These are phyloP conservation scores for Alternaria consortialis DNA, from an alignment of 2,329 filamentous ascomycete species.

Conservation along the genomic window DNA sequence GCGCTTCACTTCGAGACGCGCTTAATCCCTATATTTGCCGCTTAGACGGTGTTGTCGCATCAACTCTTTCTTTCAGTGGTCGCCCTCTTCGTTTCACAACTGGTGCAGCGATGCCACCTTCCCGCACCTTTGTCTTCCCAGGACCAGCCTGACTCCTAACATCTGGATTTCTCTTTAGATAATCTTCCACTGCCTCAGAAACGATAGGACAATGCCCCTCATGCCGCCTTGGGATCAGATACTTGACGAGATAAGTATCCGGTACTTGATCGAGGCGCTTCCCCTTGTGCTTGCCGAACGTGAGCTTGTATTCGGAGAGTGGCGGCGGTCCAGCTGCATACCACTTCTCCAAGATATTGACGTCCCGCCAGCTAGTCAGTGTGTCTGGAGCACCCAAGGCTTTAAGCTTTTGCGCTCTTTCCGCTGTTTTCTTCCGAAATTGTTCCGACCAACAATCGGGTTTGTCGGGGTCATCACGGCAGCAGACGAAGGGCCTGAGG, in stretches of 20 bases:
- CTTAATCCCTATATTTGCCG: neutral
- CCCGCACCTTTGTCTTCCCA: neutral
- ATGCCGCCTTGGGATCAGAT: neutral
- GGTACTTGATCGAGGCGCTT: constrained; percentile 6
- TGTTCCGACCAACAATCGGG: no score
- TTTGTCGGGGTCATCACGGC: neutral
- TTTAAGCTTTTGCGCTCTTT: no score
- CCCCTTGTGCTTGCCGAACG: constrained; percentile 4
- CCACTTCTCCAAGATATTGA: neutral
- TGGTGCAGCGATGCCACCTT: neutral
- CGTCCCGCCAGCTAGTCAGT: neutral
- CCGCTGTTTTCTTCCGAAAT: no score
- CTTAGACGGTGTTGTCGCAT: neutral
- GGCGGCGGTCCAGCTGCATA: neutral
- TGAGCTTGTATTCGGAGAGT: constrained; percentile 6
- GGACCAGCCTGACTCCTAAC: neutral
- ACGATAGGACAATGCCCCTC: neutral
- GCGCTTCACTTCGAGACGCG: neutral
- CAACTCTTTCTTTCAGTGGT: neutral
- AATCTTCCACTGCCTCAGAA: neutral
- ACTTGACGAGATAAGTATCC: constrained; percentile 2
- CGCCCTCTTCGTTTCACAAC: neutral
- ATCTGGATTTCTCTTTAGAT: neutral
- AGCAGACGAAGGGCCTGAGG: no score
- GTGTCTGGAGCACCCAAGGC: neutral